Base-by-base conservation (phyloP, 345 rosid genomes). In the Euphorbia lathyris region DNA sequence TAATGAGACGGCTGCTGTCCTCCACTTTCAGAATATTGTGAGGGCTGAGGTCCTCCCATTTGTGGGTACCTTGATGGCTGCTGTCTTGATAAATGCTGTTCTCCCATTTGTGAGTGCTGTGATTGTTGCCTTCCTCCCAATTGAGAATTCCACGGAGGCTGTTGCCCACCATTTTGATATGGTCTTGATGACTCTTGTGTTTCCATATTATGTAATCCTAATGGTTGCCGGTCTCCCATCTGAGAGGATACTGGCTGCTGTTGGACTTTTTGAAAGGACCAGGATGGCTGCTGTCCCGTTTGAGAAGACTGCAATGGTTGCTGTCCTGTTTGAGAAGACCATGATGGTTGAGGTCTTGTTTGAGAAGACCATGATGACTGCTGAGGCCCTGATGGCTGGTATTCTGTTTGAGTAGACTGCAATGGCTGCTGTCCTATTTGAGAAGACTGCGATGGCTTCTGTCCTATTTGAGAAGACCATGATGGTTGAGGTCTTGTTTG, bases 401-500 rank as follows among this genome's bases (percentile, higher is more conserved):
- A 51, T 12, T 51, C 58, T 4, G n/a, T n/a, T n/a, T 23, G 62
- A 73, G 1, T 72, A 63, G 47, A n/a, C n/a, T 66, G 52, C 27
- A 75, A 59, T 5, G 68, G 61, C 12, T 42, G 70, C 55, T 50
- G 63, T 14, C 71, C 76, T 58, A 9, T 3, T 58, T 69, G 65
- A 45, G 38, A 38, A 3, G 55, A 58, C 40, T 36, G 9, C 36
- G 55, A 3, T 0, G 19, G 16, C 26, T 38, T 63, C 26, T 19
- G 42, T 6, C 51, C 62, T n/a, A 27, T 32, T 50, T 17, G 74
- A 22, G 52, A 32, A 19, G 61, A 36, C 26, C 52, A 23, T 7
- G 40, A 52, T 13, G 19, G 61, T 26, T 62, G 68, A 13, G 52
- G 69, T 17, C 55, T 61, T 3, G n/a, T n/a, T n/a, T n/a, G n/a